Evolutionary conservation across 805 yeast species (phyloP).

Genomic region (Wickerhamiella allomyrinae): DNA sequence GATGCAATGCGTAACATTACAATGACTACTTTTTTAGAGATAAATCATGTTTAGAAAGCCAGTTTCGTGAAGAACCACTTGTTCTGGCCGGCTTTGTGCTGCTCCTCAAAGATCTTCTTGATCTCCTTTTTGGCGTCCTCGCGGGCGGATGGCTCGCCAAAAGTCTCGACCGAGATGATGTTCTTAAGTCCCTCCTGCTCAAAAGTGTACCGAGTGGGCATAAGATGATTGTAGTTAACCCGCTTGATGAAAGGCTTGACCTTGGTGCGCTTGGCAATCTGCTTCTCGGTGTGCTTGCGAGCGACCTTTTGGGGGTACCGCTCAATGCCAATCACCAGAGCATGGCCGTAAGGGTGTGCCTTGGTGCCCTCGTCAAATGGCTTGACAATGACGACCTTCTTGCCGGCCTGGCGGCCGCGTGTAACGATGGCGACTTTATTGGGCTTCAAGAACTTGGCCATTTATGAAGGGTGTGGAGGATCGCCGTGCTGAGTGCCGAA

Average conservation of each 20-base stretch:
- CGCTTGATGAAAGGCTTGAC: constrained; percentile 98
- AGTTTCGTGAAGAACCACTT: constrained; percentile 99
- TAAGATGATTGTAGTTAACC: constrained; percentile 98
- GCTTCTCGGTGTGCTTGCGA: constrained; percentile 90
- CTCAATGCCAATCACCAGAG: constrained; percentile 98
- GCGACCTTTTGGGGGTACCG: constrained; percentile 95
- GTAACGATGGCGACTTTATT: constrained; percentile 99
- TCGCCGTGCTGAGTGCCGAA: not conserved
- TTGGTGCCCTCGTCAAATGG: constrained; percentile 98
- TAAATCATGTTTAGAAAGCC: constrained; percentile 48
- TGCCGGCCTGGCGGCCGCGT: constrained; percentile 99
- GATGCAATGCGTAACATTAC: constrained; percentile 4
- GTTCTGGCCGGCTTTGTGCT: constrained; percentile 98
- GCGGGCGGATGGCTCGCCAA: constrained; percentile 94
- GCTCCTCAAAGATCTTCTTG: constrained; percentile 98
- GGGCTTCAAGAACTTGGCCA: constrained; percentile 99
- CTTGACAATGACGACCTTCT: constrained; percentile 97
- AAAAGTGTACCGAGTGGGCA: constrained; percentile 99
- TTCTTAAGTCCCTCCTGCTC: constrained; percentile 93
- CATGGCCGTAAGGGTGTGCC: constrained; percentile 97
- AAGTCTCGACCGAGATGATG: constrained; percentile 82
- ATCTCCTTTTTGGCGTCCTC: constrained; percentile 98
- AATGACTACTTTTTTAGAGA: constrained; percentile 7
- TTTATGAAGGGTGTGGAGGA: constrained; percentile 23
- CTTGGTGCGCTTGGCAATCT: constrained; percentile 92